Conservation (phyloP, 805 yeast species). For the Limtongozyma cylindracea region DNA sequence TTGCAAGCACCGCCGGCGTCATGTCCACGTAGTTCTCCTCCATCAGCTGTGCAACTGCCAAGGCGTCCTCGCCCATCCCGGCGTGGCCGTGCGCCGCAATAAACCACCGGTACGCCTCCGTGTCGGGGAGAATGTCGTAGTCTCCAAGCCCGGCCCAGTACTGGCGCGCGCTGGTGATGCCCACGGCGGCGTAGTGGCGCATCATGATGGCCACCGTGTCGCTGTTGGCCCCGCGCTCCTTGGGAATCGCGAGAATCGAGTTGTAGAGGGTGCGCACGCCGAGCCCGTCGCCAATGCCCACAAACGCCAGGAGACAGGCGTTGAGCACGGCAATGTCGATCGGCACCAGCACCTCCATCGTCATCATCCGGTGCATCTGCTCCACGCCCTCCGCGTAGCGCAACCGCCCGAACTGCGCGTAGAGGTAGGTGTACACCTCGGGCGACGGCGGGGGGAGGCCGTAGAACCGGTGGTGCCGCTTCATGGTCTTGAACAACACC, state of each 20-base stretch:
- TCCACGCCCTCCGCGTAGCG: conserved; percentile 39
- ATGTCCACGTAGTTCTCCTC: conserved; percentile 19
- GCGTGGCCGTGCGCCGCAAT: conserved; percentile 48
- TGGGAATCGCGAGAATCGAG: conserved; percentile 28
- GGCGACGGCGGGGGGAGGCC: conserved; percentile 5
- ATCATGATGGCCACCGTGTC: conserved; percentile 45
- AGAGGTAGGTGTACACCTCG: conserved; percentile 33
- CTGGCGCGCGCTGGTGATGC: conserved; percentile 26
- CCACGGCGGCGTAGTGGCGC: conserved; percentile 27
- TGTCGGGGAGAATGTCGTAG: conserved; percentile 24
- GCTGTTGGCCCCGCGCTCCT: conserved; percentile 31
- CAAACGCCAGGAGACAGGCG: conserved; percentile 34
- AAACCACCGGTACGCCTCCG: conserved; percentile 28
- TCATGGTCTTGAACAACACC: conserved; percentile 31
- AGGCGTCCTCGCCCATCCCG: conserved; percentile 31
- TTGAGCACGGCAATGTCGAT: conserved; percentile 29
- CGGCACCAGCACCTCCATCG: conserved; percentile 26
- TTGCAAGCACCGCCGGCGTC: conserved; percentile 16
- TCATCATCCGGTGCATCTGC: conserved; percentile 34
- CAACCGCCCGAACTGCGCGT: conserved; percentile 31
- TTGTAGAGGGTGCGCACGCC: conserved; percentile 30
- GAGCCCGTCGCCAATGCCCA: conserved; percentile 32
- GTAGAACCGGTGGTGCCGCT: conserved; percentile 24
- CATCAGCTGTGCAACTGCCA: conserved; percentile 19
- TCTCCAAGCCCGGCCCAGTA: conserved; percentile 36